Evolutionary conservation across 768 basidiomycete genomes (phyloP).

Genomic region (Pisolithus orientalis): DNA sequence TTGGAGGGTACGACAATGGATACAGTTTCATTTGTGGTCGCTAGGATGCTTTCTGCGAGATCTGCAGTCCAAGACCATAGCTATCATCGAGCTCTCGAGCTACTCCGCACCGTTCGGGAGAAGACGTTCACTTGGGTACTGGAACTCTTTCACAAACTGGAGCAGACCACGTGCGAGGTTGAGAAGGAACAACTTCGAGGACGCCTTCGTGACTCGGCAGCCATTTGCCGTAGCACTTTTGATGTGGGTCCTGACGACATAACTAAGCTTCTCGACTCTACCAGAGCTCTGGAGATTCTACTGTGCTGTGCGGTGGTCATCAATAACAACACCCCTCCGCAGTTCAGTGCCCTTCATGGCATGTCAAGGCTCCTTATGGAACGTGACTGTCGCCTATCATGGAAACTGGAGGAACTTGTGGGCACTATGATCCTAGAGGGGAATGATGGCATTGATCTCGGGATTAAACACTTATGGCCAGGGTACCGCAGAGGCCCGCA

Average conservation of each 20-base stretch:
- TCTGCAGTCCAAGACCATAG: neutral
- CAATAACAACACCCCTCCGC: constrained; percentile 24
- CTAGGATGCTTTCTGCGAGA: constrained; percentile 29
- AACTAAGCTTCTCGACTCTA: constrained; percentile 12
- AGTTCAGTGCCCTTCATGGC: neutral
- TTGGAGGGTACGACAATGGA: constrained; percentile 20
- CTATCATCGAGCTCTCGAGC: constrained; percentile 10
- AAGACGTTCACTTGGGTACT: constrained; percentile 31
- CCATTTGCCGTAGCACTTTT: constrained; percentile 24
- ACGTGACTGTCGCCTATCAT: constrained; percentile 28
- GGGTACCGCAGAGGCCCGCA: constrained; percentile 18
- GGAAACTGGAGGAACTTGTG: constrained; percentile 20
- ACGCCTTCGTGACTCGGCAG: constrained; percentile 14
- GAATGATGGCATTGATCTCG: constrained; percentile 23
- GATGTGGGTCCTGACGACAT: constrained; percentile 10
- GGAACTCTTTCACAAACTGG: constrained; percentile 22
- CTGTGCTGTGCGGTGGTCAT: constrained; percentile 29
- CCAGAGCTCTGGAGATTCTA: constrained; percentile 22
- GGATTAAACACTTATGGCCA: constrained; percentile 26
- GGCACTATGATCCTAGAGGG: constrained; percentile 6
- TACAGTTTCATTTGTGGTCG: constrained; percentile 23
- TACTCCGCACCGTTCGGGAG: constrained; percentile 28
- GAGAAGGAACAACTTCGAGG: constrained; percentile 2
- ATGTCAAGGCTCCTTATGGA: constrained; percentile 20
- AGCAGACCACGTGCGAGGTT: neutral